Evolutionary conservation across 2,329 filamentous ascomycete genomes (phyloP).

Genomic region (Fusarium domesticum): DNA sequence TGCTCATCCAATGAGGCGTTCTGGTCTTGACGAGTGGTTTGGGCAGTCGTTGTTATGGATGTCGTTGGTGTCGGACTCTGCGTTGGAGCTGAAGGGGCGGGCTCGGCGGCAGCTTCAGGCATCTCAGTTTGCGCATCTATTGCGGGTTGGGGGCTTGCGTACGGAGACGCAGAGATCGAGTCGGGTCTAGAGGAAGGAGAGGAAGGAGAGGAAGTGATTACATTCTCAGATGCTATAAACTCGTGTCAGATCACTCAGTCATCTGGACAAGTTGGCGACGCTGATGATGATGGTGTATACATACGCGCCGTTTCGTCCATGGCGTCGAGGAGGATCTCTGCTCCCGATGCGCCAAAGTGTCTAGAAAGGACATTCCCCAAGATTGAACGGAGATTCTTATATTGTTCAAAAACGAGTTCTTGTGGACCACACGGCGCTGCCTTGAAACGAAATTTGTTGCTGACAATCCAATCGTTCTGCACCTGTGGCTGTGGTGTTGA

Average conservation of each 20-base stretch:
- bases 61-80: background rate
- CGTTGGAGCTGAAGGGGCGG: no score
- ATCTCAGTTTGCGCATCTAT: background rate
- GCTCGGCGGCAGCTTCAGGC: background rate
- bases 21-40: background rate
- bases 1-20: background rate
- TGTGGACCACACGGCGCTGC: background rate
- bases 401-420: background rate
- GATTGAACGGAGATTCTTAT: conserved; percentile 5
- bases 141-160: conserved; percentile 1
- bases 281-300: conserved; percentile 10
- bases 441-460: background rate
- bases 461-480: background rate
- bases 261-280: background rate
- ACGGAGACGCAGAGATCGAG: background rate
- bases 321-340: conserved; percentile 20
- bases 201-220: conserved; percentile 1
- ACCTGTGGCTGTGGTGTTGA: background rate
- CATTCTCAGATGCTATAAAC: conserved; percentile 3
- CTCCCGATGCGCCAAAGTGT: conserved; percentile 14
- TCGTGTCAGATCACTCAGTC: conserved; percentile 14
- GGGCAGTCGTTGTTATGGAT: background rate
- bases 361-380: conserved; percentile 17
- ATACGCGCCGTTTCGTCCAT: conserved; percentile 31
- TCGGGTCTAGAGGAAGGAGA: conserved; percentile 7